Evolutionary conservation across 192 early-diverging fungal genomes (phyloP), one percentile per base, ranked within the genome.

Genomic region (Podila minutissima): DNA sequence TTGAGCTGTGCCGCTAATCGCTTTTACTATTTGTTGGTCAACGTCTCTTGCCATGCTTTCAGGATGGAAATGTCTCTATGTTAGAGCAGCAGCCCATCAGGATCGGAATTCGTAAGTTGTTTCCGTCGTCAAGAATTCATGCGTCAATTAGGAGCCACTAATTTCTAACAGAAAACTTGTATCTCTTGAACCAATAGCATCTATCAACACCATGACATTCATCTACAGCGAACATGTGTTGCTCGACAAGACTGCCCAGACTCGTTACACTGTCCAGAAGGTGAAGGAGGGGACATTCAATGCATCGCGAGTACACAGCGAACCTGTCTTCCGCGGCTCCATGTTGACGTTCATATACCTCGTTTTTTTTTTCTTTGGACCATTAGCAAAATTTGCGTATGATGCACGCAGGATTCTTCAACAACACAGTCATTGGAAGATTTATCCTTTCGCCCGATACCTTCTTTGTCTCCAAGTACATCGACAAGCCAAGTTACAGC

Each of bases 401-500:
- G 15, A 66, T 71, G 69, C 11, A 51, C 3, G 32, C 72, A 5
- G 66, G 51, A 32, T 35, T 69, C 33, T 64, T 59, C 19, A 59
- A 64, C 28, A 62, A 51, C 8, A 31, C 31, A 3, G 59, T 77
- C 13, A 71, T 72, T 35, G 69, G 50, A 9, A 33, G 61, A 29
- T 32, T 81, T 29, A 19, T 68, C 12, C n/a, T 81, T 9, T 81
- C 71, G 5, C 77, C 77, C 0, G 77, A 81, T 38, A 66, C 70
- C 3, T 81, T 81, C 48, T 69, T 46, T 51, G 71, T 81, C 8
- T 67, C 66, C 1, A 66, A 55, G 48, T 81, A 66, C 48, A 48
- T 60, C 41, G 77, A 81, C 41, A 72, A 60, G n/a, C 66, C 41
- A 29, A 73, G 77, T n/a, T 81, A 81, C n/a, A 69, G 71, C 20